Evolutionary conservation across 2,329 filamentous ascomycete genomes (phyloP), one percentile per base, ranked within the genome.

Genomic region (Ophidiomyces ophidiicola): DNA sequence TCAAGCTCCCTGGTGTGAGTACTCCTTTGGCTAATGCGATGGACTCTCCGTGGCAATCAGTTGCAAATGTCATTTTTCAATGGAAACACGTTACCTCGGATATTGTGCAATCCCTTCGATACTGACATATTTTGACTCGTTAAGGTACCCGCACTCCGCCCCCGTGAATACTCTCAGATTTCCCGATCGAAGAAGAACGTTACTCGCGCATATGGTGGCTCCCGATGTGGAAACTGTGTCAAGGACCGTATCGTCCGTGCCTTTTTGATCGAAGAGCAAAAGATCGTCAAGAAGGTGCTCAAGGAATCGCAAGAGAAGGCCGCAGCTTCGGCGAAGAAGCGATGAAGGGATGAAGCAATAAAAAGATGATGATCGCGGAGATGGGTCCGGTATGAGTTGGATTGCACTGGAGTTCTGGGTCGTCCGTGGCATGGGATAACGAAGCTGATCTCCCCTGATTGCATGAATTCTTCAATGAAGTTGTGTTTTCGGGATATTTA

Each of bases 261-360:
- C 51, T 98, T 98, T 81, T 73, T 98, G 67, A 96, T 98, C 54
- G 92, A 98, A 76, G 90, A 98, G 80, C 90, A 98, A 78, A 98
- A 98, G 84, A 96, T 98, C 60, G 90, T 98, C 71, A 98, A 98
- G 86, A 98, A 98, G 84, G 90, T 98, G 60, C 78, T 96, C 67
- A 94, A 94, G 82, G 88, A 96, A 77, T 78, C 75, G 50, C 84
- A 93, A 73, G 82, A 84, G 74, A 82, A 64, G 59, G 57, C 59
- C 48, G 50, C 55, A 39, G 41, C 42, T 37, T 44, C 47, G 8
- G 35, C 47, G 20, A 59, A 56, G 51, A 64, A 64, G 60, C 61
- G 60, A 54, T 64, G 63, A 63, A 54, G 46, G 25, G 26, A 15
- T 37, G 19, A 37, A 23, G 17, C n/a, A n/a, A n/a, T n/a, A n/a